A percentile compares a stretch with the other conserved stretches of the same genome.
phyloP scores from a whole-genome alignment of 2,329 filamentous ascomycete species.

The Xylaria sp. region DNA sequence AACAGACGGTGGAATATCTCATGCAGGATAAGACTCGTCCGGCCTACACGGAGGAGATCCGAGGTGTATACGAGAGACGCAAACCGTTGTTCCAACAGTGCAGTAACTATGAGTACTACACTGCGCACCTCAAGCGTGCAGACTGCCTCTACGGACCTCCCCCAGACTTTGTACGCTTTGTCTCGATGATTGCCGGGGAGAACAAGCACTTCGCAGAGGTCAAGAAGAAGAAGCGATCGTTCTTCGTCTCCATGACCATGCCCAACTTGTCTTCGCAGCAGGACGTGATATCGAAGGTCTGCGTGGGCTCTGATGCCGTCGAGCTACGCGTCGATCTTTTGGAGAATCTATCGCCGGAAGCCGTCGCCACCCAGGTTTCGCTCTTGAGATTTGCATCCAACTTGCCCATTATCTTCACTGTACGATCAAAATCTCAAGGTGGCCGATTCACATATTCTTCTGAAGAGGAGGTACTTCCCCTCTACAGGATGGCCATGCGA shows the following conservation, averaged over 20 bases:
- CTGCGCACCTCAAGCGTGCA: constrained; percentile 54
- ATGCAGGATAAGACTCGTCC: constrained; percentile 84
- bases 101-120: constrained; percentile 92
- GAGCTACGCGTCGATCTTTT: constrained; percentile 91
- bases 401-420: constrained; percentile 85
- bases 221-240: constrained; percentile 67
- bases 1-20: constrained; percentile 82
- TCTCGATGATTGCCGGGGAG: constrained; percentile 62
- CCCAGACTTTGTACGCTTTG: constrained; percentile 68
- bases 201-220: constrained; percentile 50
- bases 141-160: constrained; percentile 42
- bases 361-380: constrained; percentile 75
- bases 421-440: constrained; percentile 80
- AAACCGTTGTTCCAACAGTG: constrained; percentile 88
- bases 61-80: constrained; percentile 80
- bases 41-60: constrained; percentile 88
- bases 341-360: constrained; percentile 68
- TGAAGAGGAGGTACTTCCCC: constrained; percentile 61
- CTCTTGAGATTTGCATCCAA: constrained; percentile 66
- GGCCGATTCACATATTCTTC: constrained; percentile 79
- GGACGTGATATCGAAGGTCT: constrained; percentile 63
- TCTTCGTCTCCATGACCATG: constrained; percentile 88
- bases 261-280: constrained; percentile 63
- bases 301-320: constrained; percentile 84
- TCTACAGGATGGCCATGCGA: constrained; percentile 74